phyloP scores from a whole-genome alignment of 176 grass and related monocot species.

The Eremochloa ophiuroides region DNA sequence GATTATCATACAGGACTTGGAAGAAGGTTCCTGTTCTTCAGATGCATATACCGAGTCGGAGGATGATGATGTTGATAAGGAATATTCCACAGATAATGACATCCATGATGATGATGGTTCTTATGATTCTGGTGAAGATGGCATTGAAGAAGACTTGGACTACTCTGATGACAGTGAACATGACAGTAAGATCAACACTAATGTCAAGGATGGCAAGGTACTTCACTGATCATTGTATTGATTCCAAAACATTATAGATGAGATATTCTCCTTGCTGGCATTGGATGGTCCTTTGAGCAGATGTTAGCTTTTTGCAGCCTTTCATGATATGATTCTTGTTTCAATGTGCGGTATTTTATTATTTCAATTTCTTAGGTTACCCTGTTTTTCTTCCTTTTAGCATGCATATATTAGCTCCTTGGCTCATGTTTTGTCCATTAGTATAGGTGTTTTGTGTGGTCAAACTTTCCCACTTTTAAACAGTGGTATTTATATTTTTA shows the following conservation, averaged over 20 bases:
- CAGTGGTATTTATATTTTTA: not conserved
- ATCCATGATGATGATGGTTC: conserved; percentile 61
- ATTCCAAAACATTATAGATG: conserved; percentile 33
- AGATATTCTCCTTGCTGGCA: not conserved
- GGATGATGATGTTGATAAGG: conserved; percentile 49
- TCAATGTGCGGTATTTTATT: not conserved
- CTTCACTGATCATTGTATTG: conserved; percentile 4
- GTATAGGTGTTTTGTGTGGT: not conserved
- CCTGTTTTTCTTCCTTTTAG: not conserved
- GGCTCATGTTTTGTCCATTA: not conserved
- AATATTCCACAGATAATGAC: conserved; percentile 80
- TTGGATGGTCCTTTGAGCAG: not conserved
- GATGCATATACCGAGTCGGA: conserved; percentile 89
- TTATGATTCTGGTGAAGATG: conserved; percentile 69
- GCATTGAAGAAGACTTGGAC: conserved; percentile 52
- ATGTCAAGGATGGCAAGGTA: conserved; percentile 60
- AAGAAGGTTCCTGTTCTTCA: conserved; percentile 80
- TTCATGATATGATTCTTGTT: not conserved
- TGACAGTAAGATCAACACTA: conserved; percentile 29
- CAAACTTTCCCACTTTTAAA: not conserved
- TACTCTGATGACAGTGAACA: conserved; percentile 49
- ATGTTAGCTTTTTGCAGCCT: conserved; percentile 4
- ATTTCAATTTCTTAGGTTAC: not conserved
- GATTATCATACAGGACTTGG: conserved; percentile 47
- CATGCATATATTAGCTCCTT: not conserved